A percentile compares a stretch with the other conserved stretches of the same genome.
phyloP scores from a whole-genome alignment of 2,329 filamentous ascomycete species.

The Fusarium chaquense region DNA sequence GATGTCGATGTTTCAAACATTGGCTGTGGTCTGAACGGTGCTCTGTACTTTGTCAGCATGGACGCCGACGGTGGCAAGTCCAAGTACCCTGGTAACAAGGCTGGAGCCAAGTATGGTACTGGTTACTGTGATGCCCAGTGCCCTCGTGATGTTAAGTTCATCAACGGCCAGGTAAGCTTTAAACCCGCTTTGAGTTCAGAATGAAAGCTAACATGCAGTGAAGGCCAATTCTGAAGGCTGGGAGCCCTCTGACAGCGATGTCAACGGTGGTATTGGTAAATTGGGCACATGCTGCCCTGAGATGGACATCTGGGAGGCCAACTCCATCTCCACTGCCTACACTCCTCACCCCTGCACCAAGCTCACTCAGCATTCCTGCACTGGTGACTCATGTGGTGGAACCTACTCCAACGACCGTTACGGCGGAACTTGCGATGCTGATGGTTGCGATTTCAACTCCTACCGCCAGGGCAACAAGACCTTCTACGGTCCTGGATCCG shows the following conservation, averaged over 20 bases:
- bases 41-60: conserved; percentile 75
- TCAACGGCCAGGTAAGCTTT: conserved; percentile 61
- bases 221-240: conserved; percentile 67
- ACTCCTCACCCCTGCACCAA: conserved; percentile 74
- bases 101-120: conserved; percentile 70
- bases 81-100: conserved; percentile 64
- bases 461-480: conserved; percentile 73
- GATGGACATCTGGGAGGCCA: conserved; percentile 75
- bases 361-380: conserved; percentile 64
- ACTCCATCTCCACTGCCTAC: conserved; percentile 71
- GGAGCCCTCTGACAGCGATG: conserved; percentile 63
- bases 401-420: conserved; percentile 67
- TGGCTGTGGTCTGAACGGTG: conserved; percentile 78
- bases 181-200: background rate
- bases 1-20: conserved; percentile 77
- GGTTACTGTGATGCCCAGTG: conserved; percentile 67
- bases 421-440: conserved; percentile 72
- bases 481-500: conserved; percentile 70
- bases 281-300: conserved; percentile 71
- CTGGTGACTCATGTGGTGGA: conserved; percentile 64
- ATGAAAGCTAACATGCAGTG: conserved; percentile 47
- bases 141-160: conserved; percentile 68
- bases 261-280: conserved; percentile 65
- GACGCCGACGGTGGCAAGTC: conserved; percentile 66
- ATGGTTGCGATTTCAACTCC: conserved; percentile 78